These are phyloP conservation scores for Spergularia azorica DNA, from an alignment of 179 eudicot genomes.

Conservation along the genomic window DNA sequence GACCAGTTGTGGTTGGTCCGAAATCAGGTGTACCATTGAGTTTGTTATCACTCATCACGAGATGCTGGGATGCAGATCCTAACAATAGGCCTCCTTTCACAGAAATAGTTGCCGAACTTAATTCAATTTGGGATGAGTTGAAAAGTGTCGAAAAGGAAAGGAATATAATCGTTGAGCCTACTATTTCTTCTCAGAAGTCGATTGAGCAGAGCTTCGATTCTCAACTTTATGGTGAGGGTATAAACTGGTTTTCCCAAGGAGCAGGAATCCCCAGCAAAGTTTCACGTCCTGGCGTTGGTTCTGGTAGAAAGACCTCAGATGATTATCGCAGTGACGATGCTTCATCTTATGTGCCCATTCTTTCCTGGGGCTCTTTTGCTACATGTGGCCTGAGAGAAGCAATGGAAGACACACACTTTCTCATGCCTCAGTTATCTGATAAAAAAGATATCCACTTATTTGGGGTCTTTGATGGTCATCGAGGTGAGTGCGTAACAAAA, in stretches of 20 bases:
- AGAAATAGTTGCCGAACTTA: slow-evolving; percentile 67
- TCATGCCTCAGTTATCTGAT: slow-evolving; percentile 53
- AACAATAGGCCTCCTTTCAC: slow-evolving; percentile 72
- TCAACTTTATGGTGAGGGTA: slow-evolving; percentile 41
- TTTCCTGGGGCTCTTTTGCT: slow-evolving; percentile 90
- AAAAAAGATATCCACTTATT: slow-evolving; percentile 60
- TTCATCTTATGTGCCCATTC: slow-evolving; percentile 54
- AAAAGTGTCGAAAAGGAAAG: slow-evolving; percentile 28
- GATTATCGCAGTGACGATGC: slow-evolving; percentile 33
- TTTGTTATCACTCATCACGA: slow-evolving; percentile 62
- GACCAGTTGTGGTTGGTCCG: slow-evolving; percentile 70
- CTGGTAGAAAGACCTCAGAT: slow-evolving; percentile 30
- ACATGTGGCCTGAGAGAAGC: slow-evolving; percentile 95
- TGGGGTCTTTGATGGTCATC: slow-evolving; percentile 98
- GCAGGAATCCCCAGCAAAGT: slow-evolving; percentile 40
- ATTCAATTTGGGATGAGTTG: slow-evolving; percentile 39
- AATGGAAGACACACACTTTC: slow-evolving; percentile 97
- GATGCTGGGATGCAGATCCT: slow-evolving; percentile 82
- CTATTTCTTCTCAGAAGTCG: slow-evolving; percentile 30
- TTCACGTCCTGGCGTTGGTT: slow-evolving; percentile 32
- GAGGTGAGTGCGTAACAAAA: slow-evolving; percentile 57
- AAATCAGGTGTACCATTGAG: slow-evolving; percentile 49
- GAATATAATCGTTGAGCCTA: slow-evolving; percentile 21
- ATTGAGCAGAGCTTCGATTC: slow-evolving; percentile 24
- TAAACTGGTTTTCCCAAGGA: slow-evolving; percentile 77